Evolutionary conservation across 2,329 filamentous ascomycete genomes (phyloP), one percentile per base, ranked within the genome.

Genomic region (Trichoderma oligosporum): DNA sequence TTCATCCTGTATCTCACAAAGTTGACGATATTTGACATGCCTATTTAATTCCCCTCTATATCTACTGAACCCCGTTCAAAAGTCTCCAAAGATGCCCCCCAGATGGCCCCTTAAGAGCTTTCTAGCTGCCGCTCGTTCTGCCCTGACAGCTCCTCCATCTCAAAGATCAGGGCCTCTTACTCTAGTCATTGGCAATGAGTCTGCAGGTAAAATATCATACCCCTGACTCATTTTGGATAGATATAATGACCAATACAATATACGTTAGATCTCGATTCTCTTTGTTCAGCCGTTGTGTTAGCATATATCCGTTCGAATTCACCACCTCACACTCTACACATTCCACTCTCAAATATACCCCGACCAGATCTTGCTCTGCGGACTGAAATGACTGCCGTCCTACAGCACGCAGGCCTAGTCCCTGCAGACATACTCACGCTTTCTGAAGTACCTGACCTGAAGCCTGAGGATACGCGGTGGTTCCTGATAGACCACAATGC

Each of bases 401-500:
- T 92, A 36, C 73, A 73, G 29, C 76, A 81, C 59, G 85, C 85
- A 1, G 81, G 80, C 31, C 76, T 91, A 3, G 69, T 76, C 1
- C 71, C 79, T 2, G 74, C 75, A 5, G 84, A 91, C 61, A 76
- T 94, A 0, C 78, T 91, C 56, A 92, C 79, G 8, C 69, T 82
- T 12, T 76, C 75, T 4, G 76, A 79, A n/a, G 74, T 82, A 0
- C 76, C 77, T 1, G 52, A 67, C 38, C 67, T 87, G 9, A 64
- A 70, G 0, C 76, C 82, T 0, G 76, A 80, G 24, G 79, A 83
- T 45, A 86, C 87, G 1, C 76, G 75, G 48, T 91, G 87, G 87
- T 73, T 90, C 16, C 76, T 94, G 1, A 88, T 94, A 4, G 89
- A 94, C 72, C 90, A 94, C 75, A 94, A 94, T 67, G 79, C 76